These are phyloP conservation scores for Nitzschia sp. DNA, from an alignment of 108 stramenopile genomes.

Conservation along the genomic window DNA sequence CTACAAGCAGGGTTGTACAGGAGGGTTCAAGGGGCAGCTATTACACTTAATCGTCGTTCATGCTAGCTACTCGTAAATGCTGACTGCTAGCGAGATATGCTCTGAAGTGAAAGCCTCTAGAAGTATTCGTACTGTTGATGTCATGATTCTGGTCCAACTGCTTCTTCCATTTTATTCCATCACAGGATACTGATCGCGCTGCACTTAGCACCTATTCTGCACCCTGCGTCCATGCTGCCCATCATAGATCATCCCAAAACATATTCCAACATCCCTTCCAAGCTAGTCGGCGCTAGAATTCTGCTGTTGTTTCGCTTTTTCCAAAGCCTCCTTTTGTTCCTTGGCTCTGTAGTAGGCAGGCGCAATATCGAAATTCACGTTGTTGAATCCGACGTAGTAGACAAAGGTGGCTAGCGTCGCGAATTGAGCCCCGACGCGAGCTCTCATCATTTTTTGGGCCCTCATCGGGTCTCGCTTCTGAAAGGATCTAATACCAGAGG, in stretches of 20 bases:
- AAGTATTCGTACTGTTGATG: background rate
- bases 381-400: constrained; percentile 74
- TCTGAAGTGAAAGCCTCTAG: too few relatives aligned
- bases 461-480: constrained; percentile 69
- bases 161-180: too few relatives aligned
- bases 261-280: too few relatives aligned
- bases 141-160: background rate
- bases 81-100: too few relatives aligned
- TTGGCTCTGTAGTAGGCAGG: constrained; percentile 18
- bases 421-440: constrained; percentile 85
- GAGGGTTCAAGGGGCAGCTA: too few relatives aligned
- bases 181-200: too few relatives aligned
- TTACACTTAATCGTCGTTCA: too few relatives aligned
- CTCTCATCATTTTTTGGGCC: constrained; percentile 85
- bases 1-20: too few relatives aligned
- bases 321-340: constrained; percentile 2
- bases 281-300: background rate
- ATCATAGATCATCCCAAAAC: too few relatives aligned
- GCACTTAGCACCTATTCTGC: too few relatives aligned
- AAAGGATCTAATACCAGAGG: constrained; percentile 78
- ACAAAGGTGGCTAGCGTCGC: constrained; percentile 78
- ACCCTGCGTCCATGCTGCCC: too few relatives aligned
- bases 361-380: constrained; percentile 71
- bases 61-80: too few relatives aligned
- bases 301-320: background rate